Evolutionary conservation across 306 rosid genomes (phyloP), one percentile per base, ranked within the genome.

Genomic region (Quercus engelmannii): DNA sequence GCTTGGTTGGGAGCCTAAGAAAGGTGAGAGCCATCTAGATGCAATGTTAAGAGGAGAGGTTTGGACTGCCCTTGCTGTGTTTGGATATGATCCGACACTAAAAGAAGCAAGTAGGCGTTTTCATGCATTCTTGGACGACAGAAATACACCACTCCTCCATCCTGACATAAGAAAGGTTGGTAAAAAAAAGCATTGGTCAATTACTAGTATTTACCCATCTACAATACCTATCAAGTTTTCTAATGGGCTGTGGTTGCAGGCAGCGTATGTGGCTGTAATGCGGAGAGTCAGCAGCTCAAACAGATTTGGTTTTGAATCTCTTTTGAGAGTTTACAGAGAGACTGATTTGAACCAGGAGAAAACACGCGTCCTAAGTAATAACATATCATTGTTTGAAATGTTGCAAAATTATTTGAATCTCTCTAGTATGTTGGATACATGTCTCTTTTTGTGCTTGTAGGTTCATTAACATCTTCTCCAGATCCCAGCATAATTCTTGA

Each of bases 1-100:
- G 88, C 97, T 94, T 80, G 97, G 99, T 76, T 94, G 99, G 99
- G 95, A 94, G 12, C 89, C 99, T 59, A 92, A 90, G 83, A 85
- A 83, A 11, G 82, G 82, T 1, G 89, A 88, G 83, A 78, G 82
- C 83, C 88, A 88, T 84, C 86, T 91, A 59, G 94, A 95, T 86
- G 91, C 97, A 28, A 87, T 92, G 99, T 87, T 95, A 88, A 92
- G 99, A 81, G 99, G 99, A 84, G 97, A 91, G 81, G 33, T 95
- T 84, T 89, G 92, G 94, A 80, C 91, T 67, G 92, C 91, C 72
- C 98, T 95, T 75, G 91, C 96, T 52, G 52, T 55, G 68, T 88
- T 85, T 65, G 97, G 99, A 77, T 92, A 91, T 64, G 92, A 88
- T 20, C 86, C 15, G 46, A 92, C 99, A 38, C 86, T 92, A 28